Evolutionary conservation across 331 rosid species (phyloP).

Genomic region (Prunus yedoensis): DNA sequence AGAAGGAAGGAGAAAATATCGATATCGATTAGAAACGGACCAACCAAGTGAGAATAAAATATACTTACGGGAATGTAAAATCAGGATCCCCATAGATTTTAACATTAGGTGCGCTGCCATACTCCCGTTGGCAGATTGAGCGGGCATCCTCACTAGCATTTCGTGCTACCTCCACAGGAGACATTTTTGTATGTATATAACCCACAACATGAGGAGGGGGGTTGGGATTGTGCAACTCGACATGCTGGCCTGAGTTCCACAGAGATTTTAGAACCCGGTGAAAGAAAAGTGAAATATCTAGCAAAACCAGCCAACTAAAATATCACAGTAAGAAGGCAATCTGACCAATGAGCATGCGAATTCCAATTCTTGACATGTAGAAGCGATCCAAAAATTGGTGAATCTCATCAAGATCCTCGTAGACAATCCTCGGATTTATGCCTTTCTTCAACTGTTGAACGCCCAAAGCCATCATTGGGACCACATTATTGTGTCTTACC

Average conservation of each 20-base stretch:
- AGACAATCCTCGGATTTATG: conserved; percentile 38
- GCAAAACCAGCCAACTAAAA: conserved; percentile 13
- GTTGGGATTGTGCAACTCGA: conserved; percentile 85
- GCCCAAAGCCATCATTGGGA: conserved; percentile 91
- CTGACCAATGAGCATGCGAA: conserved; percentile 89
- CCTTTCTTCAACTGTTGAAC: conserved; percentile 87
- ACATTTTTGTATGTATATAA: conserved; percentile 78
- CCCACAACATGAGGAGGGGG: conserved; percentile 74
- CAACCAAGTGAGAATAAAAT: conserved; percentile 8
- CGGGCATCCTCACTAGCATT: conserved; percentile 85
- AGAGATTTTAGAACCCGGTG: conserved; percentile 22
- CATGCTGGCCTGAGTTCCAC: conserved; percentile 75
- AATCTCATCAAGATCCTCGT: conserved; percentile 64
- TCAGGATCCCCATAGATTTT: conserved; percentile 70
- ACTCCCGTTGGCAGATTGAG: conserved; percentile 64
- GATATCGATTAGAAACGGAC: conserved; percentile 3
- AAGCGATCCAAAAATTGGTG: conserved; percentile 85
- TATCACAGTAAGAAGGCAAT: conserved; percentile 17
- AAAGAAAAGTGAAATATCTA: not conserved
- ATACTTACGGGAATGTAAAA: conserved; percentile 85
- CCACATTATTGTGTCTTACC: conserved; percentile 94
- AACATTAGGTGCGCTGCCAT: conserved; percentile 72
- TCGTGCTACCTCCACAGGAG: conserved; percentile 66
- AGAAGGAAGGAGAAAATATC: too few relatives aligned
- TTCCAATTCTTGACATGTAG: conserved; percentile 92